Conservation (phyloP, 2,329 filamentous ascomycete species). For the Aaosphaeria pasadenensis region DNA sequence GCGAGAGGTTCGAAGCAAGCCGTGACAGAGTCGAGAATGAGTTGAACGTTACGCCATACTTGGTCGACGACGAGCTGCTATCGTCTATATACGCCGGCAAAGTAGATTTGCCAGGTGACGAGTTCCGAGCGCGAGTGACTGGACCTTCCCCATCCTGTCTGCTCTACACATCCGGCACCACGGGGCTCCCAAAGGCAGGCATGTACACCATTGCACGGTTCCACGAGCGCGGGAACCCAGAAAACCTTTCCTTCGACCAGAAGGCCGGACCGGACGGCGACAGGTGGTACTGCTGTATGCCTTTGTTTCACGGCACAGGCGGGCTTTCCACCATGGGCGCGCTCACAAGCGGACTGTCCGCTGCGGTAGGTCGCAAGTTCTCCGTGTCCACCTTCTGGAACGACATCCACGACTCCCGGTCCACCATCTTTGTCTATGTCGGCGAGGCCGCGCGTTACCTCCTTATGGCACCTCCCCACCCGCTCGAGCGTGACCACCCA, state of each 20-base stretch:
- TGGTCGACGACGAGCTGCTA: constrained; percentile 15
- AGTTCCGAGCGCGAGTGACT: constrained; percentile 51
- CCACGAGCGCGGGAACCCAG: constrained; percentile 32
- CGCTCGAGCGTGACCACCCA: constrained; percentile 55
- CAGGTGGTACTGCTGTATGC: constrained; percentile 74
- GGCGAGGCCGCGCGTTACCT: constrained; percentile 74
- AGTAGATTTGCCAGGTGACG: constrained; percentile 47
- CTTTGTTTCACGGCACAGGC: constrained; percentile 71
- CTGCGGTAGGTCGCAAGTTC: constrained; percentile 64
- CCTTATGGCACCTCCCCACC: constrained; percentile 61
- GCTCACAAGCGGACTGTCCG: constrained; percentile 40
- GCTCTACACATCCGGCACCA: constrained; percentile 73
- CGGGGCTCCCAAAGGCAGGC: constrained; percentile 63
- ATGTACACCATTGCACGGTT: constrained; percentile 25
- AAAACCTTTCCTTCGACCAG: constrained; percentile 31
- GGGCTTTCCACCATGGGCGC: constrained; percentile 56
- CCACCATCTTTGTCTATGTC: constrained; percentile 72
- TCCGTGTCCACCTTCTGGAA: constrained; percentile 67
- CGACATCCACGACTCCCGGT: constrained; percentile 63
- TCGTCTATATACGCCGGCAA: constrained; percentile 14
- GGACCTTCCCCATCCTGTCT: constrained; percentile 57
- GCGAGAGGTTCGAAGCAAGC: constrained; percentile 16
- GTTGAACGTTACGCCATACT: constrained; percentile 16
- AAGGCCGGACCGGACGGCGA: constrained; percentile 44
- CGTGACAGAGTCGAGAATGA: constrained; percentile 14